phyloP scores from a whole-genome alignment of 306 rosid species.

The Vigna trinervia region DNA sequence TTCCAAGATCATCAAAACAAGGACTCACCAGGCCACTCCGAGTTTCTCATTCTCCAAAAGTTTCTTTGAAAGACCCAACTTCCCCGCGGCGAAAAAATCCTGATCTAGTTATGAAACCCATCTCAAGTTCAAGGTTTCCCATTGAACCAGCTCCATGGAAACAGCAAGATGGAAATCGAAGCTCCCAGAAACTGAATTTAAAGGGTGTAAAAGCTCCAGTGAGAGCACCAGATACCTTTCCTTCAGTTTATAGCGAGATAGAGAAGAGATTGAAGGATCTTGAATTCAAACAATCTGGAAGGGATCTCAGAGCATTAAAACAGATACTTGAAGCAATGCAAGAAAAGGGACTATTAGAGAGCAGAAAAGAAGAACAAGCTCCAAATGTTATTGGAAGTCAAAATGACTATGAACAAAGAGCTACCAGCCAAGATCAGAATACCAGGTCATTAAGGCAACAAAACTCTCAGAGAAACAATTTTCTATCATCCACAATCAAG shows the following conservation, averaged over 20 bases:
- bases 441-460: conserved; percentile 55
- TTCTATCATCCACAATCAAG: conserved; percentile 49
- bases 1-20: conserved; percentile 45
- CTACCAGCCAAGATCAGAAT: conserved; percentile 51
- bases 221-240: conserved; percentile 57
- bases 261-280: conserved; percentile 83
- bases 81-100: conserved; percentile 68
- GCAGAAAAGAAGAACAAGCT: conserved; percentile 62
- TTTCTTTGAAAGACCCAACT: conserved; percentile 60
- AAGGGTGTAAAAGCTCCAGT: conserved; percentile 52
- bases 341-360: conserved; percentile 72
- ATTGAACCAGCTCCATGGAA: conserved; percentile 92
- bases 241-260: conserved; percentile 80
- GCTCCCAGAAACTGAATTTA: conserved; percentile 57
- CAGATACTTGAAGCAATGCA: conserved; percentile 91
- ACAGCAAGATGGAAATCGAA: conserved; percentile 69
- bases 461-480: conserved; percentile 51
- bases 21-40: conserved; percentile 57
- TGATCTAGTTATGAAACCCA: conserved; percentile 74
- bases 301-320: conserved; percentile 87
- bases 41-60: conserved; percentile 56
- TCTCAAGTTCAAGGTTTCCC: conserved; percentile 78
- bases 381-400: conserved; percentile 55
- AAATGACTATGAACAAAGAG: conserved; percentile 56
- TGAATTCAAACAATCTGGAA: conserved; percentile 86